A percentile compares a stretch with the other conserved stretches of the same genome.
These are phyloP conservation scores for Mycena galericulata DNA, from an alignment of 768 basidiomycete genomes.

Conservation along the genomic window DNA sequence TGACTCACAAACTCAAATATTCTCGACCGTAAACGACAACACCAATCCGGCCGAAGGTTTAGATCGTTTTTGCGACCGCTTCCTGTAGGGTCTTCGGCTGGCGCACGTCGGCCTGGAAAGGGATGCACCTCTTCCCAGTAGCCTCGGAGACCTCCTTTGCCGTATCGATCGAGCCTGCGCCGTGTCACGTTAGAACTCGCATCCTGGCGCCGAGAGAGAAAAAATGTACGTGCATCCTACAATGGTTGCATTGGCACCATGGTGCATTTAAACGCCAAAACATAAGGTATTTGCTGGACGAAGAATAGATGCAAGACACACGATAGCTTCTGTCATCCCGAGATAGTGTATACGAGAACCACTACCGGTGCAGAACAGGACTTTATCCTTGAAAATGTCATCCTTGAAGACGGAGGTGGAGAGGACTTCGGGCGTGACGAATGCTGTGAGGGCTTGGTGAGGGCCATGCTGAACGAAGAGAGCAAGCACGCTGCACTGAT, in stretches of 20 bases:
- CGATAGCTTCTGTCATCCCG: conserved; percentile 86
- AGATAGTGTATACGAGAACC: conserved; percentile 95
- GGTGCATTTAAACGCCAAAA: conserved; percentile 73
- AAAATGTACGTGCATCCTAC: conserved; percentile 89
- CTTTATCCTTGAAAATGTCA: conserved; percentile 91
- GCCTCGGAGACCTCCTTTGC: conserved; percentile 76
- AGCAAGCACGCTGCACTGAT: no score
- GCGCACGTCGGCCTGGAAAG: conserved; percentile 86
- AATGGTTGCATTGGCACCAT: conserved; percentile 86
- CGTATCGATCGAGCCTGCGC: conserved; percentile 74
- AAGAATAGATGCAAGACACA: conserved; percentile 52
- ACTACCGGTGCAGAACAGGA: conserved; percentile 91
- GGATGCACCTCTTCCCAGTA: conserved; percentile 80
- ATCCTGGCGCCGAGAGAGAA: no score
- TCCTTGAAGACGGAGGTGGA: conserved; percentile 78
- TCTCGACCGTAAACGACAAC: conserved; percentile 92
- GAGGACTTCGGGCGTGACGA: conserved; percentile 59
- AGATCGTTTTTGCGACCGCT: conserved; percentile 82
- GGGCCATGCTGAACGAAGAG: conserved; percentile 57
- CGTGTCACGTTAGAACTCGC: neutral
- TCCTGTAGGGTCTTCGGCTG: conserved; percentile 75
- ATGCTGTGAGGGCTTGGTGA: no score
- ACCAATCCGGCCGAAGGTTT: conserved; percentile 88
- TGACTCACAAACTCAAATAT: no score
- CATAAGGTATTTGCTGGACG: neutral